phyloP scores from a whole-genome alignment of 1,139 yeast genomes.

The Schwanniomyces etchellsii region DNA sequence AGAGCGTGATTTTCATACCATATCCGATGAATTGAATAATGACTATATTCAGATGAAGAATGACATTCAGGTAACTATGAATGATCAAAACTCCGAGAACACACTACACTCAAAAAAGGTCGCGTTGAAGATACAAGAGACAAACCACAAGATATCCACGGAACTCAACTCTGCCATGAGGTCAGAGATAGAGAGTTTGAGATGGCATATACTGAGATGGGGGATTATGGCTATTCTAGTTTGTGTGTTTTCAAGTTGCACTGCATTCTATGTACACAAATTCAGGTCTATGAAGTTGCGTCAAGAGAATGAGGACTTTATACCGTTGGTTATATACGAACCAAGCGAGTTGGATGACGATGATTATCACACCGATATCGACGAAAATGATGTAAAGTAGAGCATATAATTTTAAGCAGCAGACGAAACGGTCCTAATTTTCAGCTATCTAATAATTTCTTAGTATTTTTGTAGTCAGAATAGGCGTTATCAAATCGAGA shows the following conservation, averaged over 20 bases:
- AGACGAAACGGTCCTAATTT: no score
- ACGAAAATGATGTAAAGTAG: slow-evolving; percentile 12
- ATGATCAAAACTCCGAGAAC: slow-evolving; percentile 83
- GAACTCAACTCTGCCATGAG: slow-evolving; percentile 77
- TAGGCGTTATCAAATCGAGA: no score
- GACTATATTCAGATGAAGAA: slow-evolving; percentile 61
- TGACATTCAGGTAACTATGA: slow-evolving; percentile 77
- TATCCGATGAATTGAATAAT: slow-evolving; percentile 75
- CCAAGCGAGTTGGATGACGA: slow-evolving; percentile 47
- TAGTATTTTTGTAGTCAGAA: no score
- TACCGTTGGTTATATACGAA: slow-evolving; percentile 41
- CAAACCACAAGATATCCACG: slow-evolving; percentile 80
- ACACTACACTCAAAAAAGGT: slow-evolving; percentile 69
- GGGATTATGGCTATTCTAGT: slow-evolving; percentile 63
- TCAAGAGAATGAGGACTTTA: slow-evolving; percentile 29
- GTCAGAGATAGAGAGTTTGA: slow-evolving; percentile 78
- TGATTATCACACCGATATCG: slow-evolving; percentile 42
- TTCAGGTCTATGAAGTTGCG: slow-evolving; percentile 17
- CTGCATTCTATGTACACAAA: slow-evolving; percentile 36
- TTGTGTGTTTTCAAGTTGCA: slow-evolving; percentile 36
- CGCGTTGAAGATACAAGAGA: slow-evolving; percentile 71
- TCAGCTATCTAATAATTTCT: no score
- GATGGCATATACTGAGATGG: slow-evolving; percentile 93
- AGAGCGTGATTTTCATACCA: slow-evolving; percentile 64
- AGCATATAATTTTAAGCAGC: neutral